Percentiles rank a stretch among this genome's conserved stretches.
Evolutionary conservation across 2,329 filamentous ascomycete genomes (phyloP).

Genomic region (Fusarium sterilihyphosum): DNA sequence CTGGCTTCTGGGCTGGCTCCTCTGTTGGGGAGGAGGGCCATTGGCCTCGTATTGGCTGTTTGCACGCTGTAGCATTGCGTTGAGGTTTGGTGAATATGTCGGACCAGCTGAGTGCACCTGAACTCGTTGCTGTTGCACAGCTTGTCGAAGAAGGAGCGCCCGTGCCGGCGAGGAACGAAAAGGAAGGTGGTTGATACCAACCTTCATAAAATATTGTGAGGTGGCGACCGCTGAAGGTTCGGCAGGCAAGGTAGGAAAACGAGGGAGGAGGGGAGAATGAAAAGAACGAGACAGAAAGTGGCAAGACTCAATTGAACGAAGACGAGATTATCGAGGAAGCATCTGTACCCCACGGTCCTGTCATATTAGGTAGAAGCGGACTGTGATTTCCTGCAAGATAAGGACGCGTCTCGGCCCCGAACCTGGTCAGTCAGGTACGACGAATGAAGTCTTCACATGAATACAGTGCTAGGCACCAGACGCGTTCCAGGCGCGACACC

Average conservation of each 20-base stretch:
- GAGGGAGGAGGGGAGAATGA: not conserved
- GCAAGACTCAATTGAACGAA: constrained; percentile 1
- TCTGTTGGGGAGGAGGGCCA: constrained; percentile 46
- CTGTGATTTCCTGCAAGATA: constrained; percentile 19
- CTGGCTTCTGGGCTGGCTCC: constrained; percentile 54
- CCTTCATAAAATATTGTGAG: constrained; percentile 48
- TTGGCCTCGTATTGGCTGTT: constrained; percentile 53
- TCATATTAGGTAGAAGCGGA: constrained; percentile 8
- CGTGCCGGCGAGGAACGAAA: constrained; percentile 51
- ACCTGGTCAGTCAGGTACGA: constrained; percentile 4
- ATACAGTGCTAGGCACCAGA: not conserved
- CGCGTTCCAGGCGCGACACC: constrained; percentile 37
- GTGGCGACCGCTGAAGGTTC: not conserved
- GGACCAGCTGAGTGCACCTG: constrained; percentile 37
- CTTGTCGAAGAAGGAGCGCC: constrained; percentile 40
- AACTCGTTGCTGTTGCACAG: constrained; percentile 31
- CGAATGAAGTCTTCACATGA: constrained; percentile 12
- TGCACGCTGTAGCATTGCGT: constrained; percentile 51
- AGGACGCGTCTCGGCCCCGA: constrained; percentile 26
- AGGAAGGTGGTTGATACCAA: constrained; percentile 45
- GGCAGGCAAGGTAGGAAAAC: not conserved
- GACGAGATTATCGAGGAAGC: not conserved
- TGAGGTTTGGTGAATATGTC: constrained; percentile 22
- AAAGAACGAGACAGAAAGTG: not conserved
- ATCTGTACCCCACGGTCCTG: constrained; percentile 12